These are phyloP conservation scores for Chlorella sp. DNA, from an alignment of 139 green algal genomes.

Conservation along the genomic window DNA sequence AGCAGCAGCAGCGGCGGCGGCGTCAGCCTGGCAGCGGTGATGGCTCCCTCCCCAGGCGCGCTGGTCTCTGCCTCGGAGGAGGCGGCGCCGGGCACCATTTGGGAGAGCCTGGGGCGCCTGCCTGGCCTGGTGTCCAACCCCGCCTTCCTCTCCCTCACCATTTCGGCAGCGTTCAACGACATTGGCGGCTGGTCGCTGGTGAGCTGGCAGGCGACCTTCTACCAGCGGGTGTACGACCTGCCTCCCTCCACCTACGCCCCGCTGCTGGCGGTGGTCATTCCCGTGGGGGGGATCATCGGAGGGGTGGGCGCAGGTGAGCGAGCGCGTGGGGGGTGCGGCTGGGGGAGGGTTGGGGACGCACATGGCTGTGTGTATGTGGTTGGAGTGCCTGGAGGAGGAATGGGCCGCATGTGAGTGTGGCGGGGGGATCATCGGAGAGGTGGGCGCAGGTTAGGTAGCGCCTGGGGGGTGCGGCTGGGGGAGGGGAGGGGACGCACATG, in stretches of 20 bases:
- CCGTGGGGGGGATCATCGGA: conserved; percentile 86
- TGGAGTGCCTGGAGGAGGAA: background rate
- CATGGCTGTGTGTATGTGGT: background rate
- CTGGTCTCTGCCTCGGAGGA: conserved; percentile 1
- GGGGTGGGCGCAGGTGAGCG: conserved; percentile 66
- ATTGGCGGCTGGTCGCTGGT: conserved; percentile 87
- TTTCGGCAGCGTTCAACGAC: conserved; percentile 87
- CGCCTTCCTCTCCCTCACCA: conserved; percentile 74
- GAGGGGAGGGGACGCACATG: background rate
- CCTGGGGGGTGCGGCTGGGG: background rate
- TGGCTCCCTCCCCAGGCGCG: background rate
- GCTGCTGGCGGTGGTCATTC: conserved; percentile 84
- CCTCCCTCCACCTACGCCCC: conserved; percentile 77
- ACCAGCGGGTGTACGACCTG: conserved; percentile 85
- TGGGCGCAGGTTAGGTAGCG: conserved; percentile 48
- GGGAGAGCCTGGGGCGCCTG: conserved; percentile 23
- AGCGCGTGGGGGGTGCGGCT: background rate
- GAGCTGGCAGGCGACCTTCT: conserved; percentile 92
- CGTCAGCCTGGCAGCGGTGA: background rate
- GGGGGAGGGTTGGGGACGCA: background rate
- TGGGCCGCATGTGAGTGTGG: background rate
- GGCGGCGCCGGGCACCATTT: background rate
- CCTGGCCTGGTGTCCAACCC: conserved; percentile 50
- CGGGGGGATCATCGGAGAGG: conserved; percentile 85
- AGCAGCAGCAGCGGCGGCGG: background rate